Base-by-base conservation (phyloP, 495 filamentous ascomycete genomes). In the Hypoxylon lienhwacheense region DNA sequence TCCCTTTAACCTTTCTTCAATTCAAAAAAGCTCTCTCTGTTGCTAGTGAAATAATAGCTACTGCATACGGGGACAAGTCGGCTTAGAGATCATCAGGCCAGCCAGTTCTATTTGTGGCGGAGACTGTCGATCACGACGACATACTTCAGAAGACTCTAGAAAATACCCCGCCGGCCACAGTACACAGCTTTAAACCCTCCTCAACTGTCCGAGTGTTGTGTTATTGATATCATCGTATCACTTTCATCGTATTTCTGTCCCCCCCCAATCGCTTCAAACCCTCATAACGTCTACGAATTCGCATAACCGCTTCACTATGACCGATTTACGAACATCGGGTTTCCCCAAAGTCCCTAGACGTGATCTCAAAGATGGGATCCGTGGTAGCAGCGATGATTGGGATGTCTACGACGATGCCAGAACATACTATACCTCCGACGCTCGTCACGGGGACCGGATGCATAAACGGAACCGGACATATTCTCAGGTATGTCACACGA, bases 391-490 rank as follows among this genome's bases (percentile, higher is more conserved):
- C 43, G 66, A 74, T 29, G 76, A 78, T 19, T 45, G 63, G 33
- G 66, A 64, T 16, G 67, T 77, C 17, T 77, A 63, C 48, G 75
- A 77, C 48, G 73, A 77, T 64, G 76, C 76, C 7, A 70, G 59
- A 52, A 77, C 73, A 22, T 79, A 79, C 58, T 79, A 79, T 39
- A 64, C 71, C 40, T 66, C 75, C 32, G 75, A 76, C 11, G 72
- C 73, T 25, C 73, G 76, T 32, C 76, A 79, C 34, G 52, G 50
- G 21, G 66, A 71, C 54, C 66, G 73, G 11, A 68, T 65, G 20
- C 71, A 75, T 11, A 65, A 68, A 11, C 66, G 76, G 28, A 73
- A 73, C 14, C 69, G 74, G 26, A 78, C 73, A 24, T 75, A 75
- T 37, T 75, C 76, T 1, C 76, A 78, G 58, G 74, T 75, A 62